Percentiles rank a stretch among this genome's conserved stretches.
These are phyloP conservation scores for Tolypocladium inflatum DNA, from an alignment of 2,329 filamentous ascomycete species.

Conservation along the genomic window DNA sequence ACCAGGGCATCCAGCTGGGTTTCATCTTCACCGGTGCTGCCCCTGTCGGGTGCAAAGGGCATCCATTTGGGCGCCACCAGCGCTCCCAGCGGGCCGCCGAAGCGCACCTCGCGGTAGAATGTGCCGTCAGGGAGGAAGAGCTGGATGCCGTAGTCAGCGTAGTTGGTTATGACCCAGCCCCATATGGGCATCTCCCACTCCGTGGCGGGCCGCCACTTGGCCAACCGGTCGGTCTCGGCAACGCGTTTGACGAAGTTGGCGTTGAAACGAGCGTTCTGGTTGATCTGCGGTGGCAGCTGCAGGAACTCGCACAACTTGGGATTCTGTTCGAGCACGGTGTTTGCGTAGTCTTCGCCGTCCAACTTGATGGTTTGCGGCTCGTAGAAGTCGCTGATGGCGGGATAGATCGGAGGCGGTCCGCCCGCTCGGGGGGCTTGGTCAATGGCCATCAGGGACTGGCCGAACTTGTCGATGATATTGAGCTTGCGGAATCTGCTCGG, in stretches of 20 bases:
- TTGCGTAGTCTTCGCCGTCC: conserved; percentile 7
- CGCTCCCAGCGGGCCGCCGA: conserved; percentile 19
- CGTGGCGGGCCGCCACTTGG: conserved; percentile 6
- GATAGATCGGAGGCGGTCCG: conserved; percentile 14
- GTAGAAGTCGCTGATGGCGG: conserved; percentile 25
- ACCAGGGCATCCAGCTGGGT: conserved; percentile 19
- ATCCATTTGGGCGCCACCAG: conserved; percentile 18
- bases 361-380: conserved; percentile 13
- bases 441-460: conserved; percentile 26
- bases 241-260: conserved; percentile 17
- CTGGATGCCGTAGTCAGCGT: conserved; percentile 28
- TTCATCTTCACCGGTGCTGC: background rate
- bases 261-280: conserved; percentile 27
- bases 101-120: conserved; percentile 31
- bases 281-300: conserved; percentile 31
- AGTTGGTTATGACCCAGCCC: conserved; percentile 33
- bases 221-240: background rate
- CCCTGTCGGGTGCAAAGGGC: conserved; percentile 17
- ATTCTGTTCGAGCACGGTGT: conserved; percentile 12
- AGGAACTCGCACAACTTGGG: conserved; percentile 20
- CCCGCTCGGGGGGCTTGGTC: conserved; percentile 12
- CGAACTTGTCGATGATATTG: conserved; percentile 40
- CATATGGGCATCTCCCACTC: conserved; percentile 32
- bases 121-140: conserved; percentile 29
- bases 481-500: conserved; percentile 27